phyloP scores from a whole-genome alignment of 192 early-diverging fungal species.

The Coemansia javaensis region DNA sequence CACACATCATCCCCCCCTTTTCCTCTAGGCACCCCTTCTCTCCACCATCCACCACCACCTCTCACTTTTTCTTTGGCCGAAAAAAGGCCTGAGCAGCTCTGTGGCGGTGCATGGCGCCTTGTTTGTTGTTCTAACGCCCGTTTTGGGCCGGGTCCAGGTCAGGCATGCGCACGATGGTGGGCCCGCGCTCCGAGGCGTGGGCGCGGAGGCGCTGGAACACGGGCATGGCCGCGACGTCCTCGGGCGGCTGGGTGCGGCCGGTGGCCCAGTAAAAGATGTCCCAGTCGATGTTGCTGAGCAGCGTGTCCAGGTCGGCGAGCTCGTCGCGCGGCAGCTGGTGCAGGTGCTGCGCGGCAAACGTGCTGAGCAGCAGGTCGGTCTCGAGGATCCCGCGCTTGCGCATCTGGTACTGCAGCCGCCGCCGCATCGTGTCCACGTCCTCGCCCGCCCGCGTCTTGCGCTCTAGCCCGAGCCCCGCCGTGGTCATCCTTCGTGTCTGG shows the following conservation, averaged over 20 bases:
- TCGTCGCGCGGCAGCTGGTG: slow-evolving; percentile 49
- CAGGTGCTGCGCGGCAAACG: slow-evolving; percentile 73
- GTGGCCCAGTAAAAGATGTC: slow-evolving; percentile 95
- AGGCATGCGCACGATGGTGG: slow-evolving; percentile 78
- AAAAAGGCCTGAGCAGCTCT: not conserved
- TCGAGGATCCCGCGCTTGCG: slow-evolving; percentile 95
- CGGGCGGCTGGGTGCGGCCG: slow-evolving; percentile 58
- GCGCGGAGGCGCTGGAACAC: slow-evolving; percentile 63
- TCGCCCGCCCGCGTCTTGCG: slow-evolving; percentile 59
- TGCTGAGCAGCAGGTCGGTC: slow-evolving; percentile 84
- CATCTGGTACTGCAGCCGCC: slow-evolving; percentile 77
- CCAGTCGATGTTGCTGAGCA: slow-evolving; percentile 92
- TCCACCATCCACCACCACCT: too few relatives aligned
- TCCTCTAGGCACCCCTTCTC: not conserved
- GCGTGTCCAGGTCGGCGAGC: slow-evolving; percentile 69
- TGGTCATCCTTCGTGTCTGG: too few relatives aligned
- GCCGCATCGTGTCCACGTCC: slow-evolving; percentile 63
- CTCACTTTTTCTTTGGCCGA: too few relatives aligned
- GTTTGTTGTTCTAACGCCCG: not conserved
- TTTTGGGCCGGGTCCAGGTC: slow-evolving; percentile 41
- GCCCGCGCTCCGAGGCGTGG: slow-evolving; percentile 76
- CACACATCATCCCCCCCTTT: too few relatives aligned
- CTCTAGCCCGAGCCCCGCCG: slow-evolving; percentile 14
- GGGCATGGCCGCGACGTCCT: slow-evolving; percentile 42
- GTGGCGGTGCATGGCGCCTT: too few relatives aligned